Evolutionary conservation across 1,284 basidiomycete species (phyloP), one percentile per base, ranked within the genome.

Genomic region (Fomitopsis betulina): DNA sequence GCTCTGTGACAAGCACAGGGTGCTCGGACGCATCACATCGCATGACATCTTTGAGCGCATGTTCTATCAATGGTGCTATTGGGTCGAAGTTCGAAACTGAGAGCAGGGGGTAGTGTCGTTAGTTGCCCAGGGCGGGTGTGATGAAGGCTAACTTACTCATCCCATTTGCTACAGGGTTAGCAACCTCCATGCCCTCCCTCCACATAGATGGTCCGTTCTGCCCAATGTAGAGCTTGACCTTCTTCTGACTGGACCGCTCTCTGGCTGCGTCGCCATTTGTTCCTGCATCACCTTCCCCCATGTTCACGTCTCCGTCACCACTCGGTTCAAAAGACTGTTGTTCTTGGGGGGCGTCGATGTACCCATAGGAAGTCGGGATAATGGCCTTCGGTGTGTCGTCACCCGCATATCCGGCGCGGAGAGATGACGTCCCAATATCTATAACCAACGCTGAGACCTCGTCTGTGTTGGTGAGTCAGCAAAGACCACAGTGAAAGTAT

Each of bases 331-430:
- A 40, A 30, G 30, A 5, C 21, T 59, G 60, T 54, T 72, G 66
- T 67, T 73, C 62, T 71, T 82, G 66, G 67, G 54, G 33, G 8
- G 67, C 65, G 12, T 67, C 61, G 32, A 63, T 82, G 73, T 89
- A 96, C 25, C 94, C 96, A 74, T 94, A 98, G 56, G 86, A 83
- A 1, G 95, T 92, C 1, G 97, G 93, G 60, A 97, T 85, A 61
- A 98, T 86, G 27, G 91, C 89, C 73, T 95, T 94, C 32, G 97
- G 97, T 15, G 92, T 86, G 70, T 99, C 97, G 74, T 99, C 96
- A 53, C 97, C 97, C 17, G 97, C 96, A 73, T 96, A 97, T 51
- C 97, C 97, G 23, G 93, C 94, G 68, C 96, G 89, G 59, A 95
- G 79, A 19, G 93, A 90, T 51, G 92, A 91, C 39, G 92, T 82